Evolutionary conservation across 2,329 filamentous ascomycete genomes (phyloP).

Genomic region (Talaromyces sp.): DNA sequence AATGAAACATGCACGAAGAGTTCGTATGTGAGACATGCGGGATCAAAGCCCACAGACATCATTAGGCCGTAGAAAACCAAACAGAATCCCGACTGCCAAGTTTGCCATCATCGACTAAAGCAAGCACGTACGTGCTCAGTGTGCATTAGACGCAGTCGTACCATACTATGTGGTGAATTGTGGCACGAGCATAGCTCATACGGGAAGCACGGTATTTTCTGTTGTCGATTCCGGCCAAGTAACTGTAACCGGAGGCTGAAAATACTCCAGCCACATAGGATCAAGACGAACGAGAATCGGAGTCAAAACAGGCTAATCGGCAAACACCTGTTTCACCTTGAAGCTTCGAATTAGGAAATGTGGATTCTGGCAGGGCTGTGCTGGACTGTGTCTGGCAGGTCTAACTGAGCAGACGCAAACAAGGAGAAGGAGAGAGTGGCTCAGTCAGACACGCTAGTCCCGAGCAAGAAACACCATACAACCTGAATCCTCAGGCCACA

Average conservation of each 20-base stretch:
- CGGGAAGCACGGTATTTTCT: neutral
- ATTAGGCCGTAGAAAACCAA: neutral
- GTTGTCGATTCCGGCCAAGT: neutral
- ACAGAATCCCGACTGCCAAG: neutral
- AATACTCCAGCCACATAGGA: neutral
- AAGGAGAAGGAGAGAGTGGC: neutral
- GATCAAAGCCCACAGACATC: slow-evolving; percentile 1
- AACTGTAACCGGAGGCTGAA: neutral
- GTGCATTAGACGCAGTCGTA: neutral
- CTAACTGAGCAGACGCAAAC: neutral
- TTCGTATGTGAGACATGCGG: slow-evolving; percentile 11
- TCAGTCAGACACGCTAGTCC: neutral
- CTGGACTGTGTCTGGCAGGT: neutral
- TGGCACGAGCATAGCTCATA: neutral
- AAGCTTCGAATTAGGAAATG: neutral
- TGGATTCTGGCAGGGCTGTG: neutral
- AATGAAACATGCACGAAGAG: slow-evolving; percentile 5
- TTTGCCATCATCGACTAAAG: neutral
- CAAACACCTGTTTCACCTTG: neutral
- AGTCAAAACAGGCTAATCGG: neutral
- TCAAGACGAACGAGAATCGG: neutral
- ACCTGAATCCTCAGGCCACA: neutral
- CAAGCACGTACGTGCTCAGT: neutral
- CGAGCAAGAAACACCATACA: neutral
- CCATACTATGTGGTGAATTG: neutral